phyloP scores from a whole-genome alignment of 805 yeast species.

The Candida caryicola region DNA sequence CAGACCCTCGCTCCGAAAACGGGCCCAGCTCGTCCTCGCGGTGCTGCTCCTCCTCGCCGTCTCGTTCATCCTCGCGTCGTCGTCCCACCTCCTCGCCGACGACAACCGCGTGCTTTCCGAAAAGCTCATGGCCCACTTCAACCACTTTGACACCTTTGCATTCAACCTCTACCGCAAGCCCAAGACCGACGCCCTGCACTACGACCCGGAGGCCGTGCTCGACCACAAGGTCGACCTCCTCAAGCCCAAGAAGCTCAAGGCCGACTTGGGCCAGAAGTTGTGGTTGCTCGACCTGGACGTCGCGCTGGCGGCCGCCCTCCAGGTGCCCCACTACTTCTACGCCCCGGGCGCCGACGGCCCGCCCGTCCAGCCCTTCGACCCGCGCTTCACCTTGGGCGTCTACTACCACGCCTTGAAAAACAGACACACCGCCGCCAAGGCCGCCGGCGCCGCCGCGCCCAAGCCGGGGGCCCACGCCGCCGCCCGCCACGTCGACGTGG shows the following conservation, averaged over 20 bases:
- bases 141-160: constrained; percentile 15
- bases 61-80: constrained; percentile 10
- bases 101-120: not conserved
- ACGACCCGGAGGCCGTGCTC: constrained; percentile 5
- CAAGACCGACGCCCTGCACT: constrained; percentile 2
- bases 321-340: constrained; percentile 9
- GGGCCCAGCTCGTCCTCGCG: constrained; percentile 14
- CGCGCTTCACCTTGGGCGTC: constrained; percentile 23
- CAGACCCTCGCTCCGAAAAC: constrained; percentile 12
- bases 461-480: constrained; percentile 19
- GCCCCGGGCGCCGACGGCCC: constrained; percentile 10
- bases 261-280: constrained; percentile 24
- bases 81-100: constrained; percentile 1
- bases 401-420: constrained; percentile 16
- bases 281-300: constrained; percentile 12
- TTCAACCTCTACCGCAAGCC: constrained; percentile 7
- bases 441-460: constrained; percentile 7
- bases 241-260: constrained; percentile 11
- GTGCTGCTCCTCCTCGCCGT: constrained; percentile 13
- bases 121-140: constrained; percentile 1
- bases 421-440: constrained; percentile 2
- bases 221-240: constrained; percentile 14
- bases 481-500: constrained; percentile 7
- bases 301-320: not conserved
- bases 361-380: constrained; percentile 23